Conservation (phyloP, 305 asterid species). For the Fraxinus greggii region DNA sequence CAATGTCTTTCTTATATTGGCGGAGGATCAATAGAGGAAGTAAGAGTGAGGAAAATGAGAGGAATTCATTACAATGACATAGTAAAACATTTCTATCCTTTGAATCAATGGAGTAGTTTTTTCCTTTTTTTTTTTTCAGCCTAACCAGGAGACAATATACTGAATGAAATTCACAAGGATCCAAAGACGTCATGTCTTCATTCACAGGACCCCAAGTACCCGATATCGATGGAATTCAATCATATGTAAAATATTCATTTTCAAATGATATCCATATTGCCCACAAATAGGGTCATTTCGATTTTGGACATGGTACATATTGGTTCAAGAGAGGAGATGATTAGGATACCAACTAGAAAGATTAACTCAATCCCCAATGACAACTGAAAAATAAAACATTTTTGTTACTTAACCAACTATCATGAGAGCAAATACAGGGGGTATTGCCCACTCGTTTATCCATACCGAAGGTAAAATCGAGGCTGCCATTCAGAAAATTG, state of each 20-base stretch:
- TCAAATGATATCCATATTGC: background rate
- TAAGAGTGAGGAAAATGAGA: too few species aligned
- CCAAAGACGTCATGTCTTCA: background rate
- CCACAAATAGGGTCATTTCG: too few species aligned
- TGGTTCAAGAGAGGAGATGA: background rate
- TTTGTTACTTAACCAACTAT: too few species aligned
- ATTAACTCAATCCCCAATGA: background rate
- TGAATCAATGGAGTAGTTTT: background rate
- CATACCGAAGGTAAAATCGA: too few species aligned
- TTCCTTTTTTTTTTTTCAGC: too few species aligned
- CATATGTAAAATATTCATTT: background rate
- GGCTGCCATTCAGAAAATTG: too few species aligned
- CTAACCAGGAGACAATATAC: background rate
- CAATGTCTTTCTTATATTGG: background rate
- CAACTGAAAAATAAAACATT: too few species aligned
- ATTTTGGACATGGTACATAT: background rate
- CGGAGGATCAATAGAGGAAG: background rate
- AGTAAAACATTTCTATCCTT: too few species aligned
- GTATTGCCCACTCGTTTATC: too few species aligned
- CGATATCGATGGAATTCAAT: background rate
- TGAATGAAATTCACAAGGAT: background rate
- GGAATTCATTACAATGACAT: too few species aligned
- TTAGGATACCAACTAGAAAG: background rate
- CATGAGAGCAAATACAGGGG: too few species aligned
- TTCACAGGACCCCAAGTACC: background rate